phyloP scores from a whole-genome alignment of 176 grass and related monocot species.

The Miscanthus lutarioriparius region DNA sequence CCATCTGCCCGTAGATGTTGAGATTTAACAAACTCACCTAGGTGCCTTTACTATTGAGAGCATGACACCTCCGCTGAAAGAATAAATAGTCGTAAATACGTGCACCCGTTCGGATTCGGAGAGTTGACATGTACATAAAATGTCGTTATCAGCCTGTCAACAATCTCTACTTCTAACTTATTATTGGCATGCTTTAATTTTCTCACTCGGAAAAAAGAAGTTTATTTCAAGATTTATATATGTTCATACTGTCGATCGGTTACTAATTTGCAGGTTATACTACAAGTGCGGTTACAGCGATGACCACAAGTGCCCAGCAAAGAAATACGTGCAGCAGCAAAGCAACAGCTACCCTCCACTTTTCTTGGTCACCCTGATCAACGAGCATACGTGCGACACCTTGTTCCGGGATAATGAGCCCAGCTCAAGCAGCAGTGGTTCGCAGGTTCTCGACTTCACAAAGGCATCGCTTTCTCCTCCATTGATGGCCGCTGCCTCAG shows the following conservation, averaged over 20 bases:
- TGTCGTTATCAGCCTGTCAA: background rate
- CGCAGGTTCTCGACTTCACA: slow-evolving; percentile 36
- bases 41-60: too few relatives aligned
- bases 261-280: slow-evolving; percentile 46
- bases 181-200: background rate
- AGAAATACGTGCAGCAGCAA: slow-evolving; percentile 52
- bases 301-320: slow-evolving; percentile 44
- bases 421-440: slow-evolving; percentile 16
- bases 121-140: background rate
- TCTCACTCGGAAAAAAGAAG: too few relatives aligned
- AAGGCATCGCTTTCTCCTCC: slow-evolving; percentile 21
- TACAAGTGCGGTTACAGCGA: slow-evolving; percentile 48
- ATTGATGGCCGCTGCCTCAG: background rate
- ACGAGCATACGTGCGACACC: slow-evolving; percentile 43
- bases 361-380: slow-evolving; percentile 36
- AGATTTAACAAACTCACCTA: too few relatives aligned
- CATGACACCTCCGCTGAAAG: too few relatives aligned
- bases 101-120: too few relatives aligned
- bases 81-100: too few relatives aligned
- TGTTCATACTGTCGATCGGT: background rate
- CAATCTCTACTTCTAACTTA: background rate
- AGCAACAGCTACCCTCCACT: slow-evolving; percentile 9
- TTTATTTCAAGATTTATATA: background rate
- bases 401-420: slow-evolving; percentile 18
- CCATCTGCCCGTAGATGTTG: too few relatives aligned